Evolutionary conservation across 2,329 filamentous ascomycete species (phyloP), one percentile per base, ranked within the genome.

Genomic region (Alternaria triticimaculans): DNA sequence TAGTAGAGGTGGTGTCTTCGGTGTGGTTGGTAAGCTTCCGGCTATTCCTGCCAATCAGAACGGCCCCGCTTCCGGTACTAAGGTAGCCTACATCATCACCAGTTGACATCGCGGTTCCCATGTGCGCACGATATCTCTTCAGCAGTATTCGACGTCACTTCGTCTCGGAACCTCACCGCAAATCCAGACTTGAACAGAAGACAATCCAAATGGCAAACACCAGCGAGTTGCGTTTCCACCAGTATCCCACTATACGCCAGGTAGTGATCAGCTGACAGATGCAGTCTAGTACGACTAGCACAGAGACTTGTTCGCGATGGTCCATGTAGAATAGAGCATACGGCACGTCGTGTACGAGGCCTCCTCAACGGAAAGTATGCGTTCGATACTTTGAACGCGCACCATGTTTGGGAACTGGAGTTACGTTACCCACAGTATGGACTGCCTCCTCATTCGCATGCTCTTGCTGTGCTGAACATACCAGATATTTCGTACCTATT

Each of bases 281-380:
- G 5, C 54, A 83, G 80, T 66, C 77, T 83, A 21, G 69, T 71
- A 11, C 75, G 78, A 20, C 76, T 84, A 21, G 82, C 82, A 56
- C 71, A 80, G 64, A 80, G 78, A 56, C 79, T 84, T 28, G 76
- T 73, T 15, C 72, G 75, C 4, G 67, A 82, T 20, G 82, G 82
- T 0, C 82, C 82, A 2, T 65, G 74, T 56, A 77, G 69, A 37
- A 58, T 65, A 7, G 66, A 77, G 41, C 53, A 48, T 11, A 78
- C 77, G 4, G 60, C 72, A 3, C 74, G 77, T 12, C 76, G 78
- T 15, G 71, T 80, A 8, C 72, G 78, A 48, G 76, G 72, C 7
- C 63, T 78, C 2, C 72, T 80, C 28, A 73, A 76, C 18, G 76
- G 74, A 9, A 70, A 69, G 63, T 79, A 74, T 49, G 72, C 71